Evolutionary conservation across 73 alveolate species (phyloP).

Genomic region (Uronychia binucleata): DNA sequence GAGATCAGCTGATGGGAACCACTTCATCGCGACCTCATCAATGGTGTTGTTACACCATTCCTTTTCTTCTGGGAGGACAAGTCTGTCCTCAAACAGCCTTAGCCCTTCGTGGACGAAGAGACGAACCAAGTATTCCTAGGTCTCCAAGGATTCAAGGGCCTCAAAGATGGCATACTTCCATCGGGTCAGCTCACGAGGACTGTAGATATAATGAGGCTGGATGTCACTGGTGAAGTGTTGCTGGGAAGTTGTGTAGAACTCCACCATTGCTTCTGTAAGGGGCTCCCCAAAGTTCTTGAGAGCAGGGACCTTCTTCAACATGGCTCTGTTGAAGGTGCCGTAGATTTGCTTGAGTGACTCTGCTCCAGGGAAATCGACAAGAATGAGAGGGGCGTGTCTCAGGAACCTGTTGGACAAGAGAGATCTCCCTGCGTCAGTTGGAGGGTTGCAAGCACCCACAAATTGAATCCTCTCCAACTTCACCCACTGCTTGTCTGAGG

Average conservation of each 20-base stretch:
- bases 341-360: slow-evolving; percentile 98
- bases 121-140: slow-evolving; percentile 93
- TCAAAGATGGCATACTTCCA: slow-evolving; percentile 83
- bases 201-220: slow-evolving; percentile 99
- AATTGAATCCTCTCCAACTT: slow-evolving; percentile 95
- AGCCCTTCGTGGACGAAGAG: slow-evolving; percentile 96
- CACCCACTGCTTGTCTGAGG: slow-evolving; percentile 94
- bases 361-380: slow-evolving; percentile 99
- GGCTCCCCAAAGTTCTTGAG: slow-evolving; percentile 82
- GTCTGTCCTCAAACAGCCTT: slow-evolving; percentile 98
- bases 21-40: slow-evolving; percentile 84
- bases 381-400: slow-evolving; percentile 96
- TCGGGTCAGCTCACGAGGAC: slow-evolving; percentile 98
- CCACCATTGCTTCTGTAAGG: slow-evolving; percentile 99
- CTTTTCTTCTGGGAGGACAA: slow-evolving; percentile 95
- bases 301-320: slow-evolving; percentile 90
- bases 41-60: slow-evolving; percentile 96
- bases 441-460: slow-evolving; percentile 99
- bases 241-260: slow-evolving; percentile 95
- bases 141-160: slow-evolving; percentile 74
- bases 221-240: slow-evolving; percentile 96
- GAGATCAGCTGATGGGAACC: slow-evolving; percentile 82
- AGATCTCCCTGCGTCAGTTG: slow-evolving; percentile 99
- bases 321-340: slow-evolving; percentile 98
- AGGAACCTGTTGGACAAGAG: slow-evolving; percentile 96